These are phyloP conservation scores for Alectoria sarmentosa DNA, from an alignment of 495 filamentous ascomycete genomes.

Conservation along the genomic window DNA sequence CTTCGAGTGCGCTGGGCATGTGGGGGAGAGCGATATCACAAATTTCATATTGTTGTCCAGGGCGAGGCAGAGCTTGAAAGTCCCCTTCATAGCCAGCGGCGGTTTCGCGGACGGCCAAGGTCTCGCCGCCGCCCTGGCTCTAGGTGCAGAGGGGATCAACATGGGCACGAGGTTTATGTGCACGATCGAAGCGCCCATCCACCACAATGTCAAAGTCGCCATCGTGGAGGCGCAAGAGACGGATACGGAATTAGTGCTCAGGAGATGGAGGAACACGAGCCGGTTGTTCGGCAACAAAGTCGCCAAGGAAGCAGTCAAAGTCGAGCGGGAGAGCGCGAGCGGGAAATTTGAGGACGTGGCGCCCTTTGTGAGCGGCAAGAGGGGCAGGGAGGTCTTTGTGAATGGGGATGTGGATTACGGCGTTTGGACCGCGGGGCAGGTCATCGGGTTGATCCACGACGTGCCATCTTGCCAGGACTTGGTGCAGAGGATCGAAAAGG, in stretches of 20 bases:
- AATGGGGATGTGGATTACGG: constrained; percentile 89
- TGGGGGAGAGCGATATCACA: constrained; percentile 93
- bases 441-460: constrained; percentile 64
- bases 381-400: constrained; percentile 83
- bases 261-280: constrained; percentile 90
- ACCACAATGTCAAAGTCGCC: constrained; percentile 84
- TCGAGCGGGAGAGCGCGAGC: constrained; percentile 76
- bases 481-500: constrained; percentile 53
- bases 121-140: constrained; percentile 79
- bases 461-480: constrained; percentile 57
- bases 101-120: constrained; percentile 95
- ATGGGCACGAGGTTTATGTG: constrained; percentile 86
- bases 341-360: constrained; percentile 91
- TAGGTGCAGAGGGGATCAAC: constrained; percentile 94
- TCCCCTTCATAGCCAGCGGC: constrained; percentile 92
- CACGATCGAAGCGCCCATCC: constrained; percentile 64
- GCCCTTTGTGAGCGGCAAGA: constrained; percentile 84
- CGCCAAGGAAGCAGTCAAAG: constrained; percentile 66
- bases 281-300: constrained; percentile 87
- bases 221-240: constrained; percentile 86
- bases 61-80: constrained; percentile 73
- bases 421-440: constrained; percentile 72
- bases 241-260: constrained; percentile 80
- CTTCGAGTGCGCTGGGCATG: constrained; percentile 95
- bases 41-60: constrained; percentile 91